Evolutionary conservation across 306 rosid genomes (phyloP).

Genomic region (Pterocarpus macrocarpus): DNA sequence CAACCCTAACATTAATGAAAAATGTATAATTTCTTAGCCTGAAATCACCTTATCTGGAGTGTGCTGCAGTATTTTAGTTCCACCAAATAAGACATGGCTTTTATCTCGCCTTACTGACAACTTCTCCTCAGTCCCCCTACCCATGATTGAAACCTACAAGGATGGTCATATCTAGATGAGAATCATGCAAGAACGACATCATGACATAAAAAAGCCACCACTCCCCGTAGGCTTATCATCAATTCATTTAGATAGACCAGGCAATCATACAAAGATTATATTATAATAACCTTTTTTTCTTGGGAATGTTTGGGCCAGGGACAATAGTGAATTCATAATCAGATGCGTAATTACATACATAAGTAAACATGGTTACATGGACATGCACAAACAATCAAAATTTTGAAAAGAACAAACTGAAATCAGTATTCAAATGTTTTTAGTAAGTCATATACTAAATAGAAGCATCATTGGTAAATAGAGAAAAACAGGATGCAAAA

Average conservation of each 20-base stretch:
- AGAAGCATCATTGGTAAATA: slow-evolving; percentile 7
- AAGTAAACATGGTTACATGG: slow-evolving; percentile 2
- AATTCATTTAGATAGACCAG: slow-evolving; percentile 29
- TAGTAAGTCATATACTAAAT: slow-evolving; percentile 4
- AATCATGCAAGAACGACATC: slow-evolving; percentile 23
- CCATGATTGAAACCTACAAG: slow-evolving; percentile 77
- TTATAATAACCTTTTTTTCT: slow-evolving; percentile 7
- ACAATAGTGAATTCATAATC: slow-evolving; percentile 21
- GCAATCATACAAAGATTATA: slow-evolving; percentile 29
- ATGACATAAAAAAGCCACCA: slow-evolving; percentile 18
- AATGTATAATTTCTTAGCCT: slow-evolving; percentile 6
- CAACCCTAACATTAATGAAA: slow-evolving; percentile 23
- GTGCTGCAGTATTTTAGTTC: slow-evolving; percentile 98
- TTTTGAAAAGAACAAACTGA: slow-evolving; percentile 11
- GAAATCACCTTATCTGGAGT: slow-evolving; percentile 86
- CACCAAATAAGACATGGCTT: slow-evolving; percentile 91
- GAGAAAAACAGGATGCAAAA: slow-evolving; percentile 6
- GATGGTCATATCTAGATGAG: slow-evolving; percentile 45
- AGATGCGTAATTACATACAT: slow-evolving; percentile 20
- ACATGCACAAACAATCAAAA: slow-evolving; percentile 21
- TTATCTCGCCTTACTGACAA: slow-evolving; percentile 88
- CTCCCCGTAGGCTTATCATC: slow-evolving; percentile 24
- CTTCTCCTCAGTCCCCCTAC: slow-evolving; percentile 80
- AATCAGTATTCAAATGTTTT: slow-evolving; percentile 17
- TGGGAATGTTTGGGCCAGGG: slow-evolving; percentile 4